These are phyloP conservation scores for Aureobasidium sp. DNA, from an alignment of 2,329 filamentous ascomycete genomes.

Conservation along the genomic window DNA sequence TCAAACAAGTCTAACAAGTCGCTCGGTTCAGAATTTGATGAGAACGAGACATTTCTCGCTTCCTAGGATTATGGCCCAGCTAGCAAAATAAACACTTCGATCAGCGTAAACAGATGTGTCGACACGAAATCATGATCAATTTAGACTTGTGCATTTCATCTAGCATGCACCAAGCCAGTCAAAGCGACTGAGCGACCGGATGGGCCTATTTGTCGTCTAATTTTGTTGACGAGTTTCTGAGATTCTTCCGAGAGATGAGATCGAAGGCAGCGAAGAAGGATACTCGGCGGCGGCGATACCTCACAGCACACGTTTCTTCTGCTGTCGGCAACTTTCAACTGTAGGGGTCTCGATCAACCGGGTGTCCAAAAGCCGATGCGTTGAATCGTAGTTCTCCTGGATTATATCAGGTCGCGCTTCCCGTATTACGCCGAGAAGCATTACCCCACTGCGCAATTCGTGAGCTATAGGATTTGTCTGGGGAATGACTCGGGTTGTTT, in stretches of 20 bases:
- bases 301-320: background rate
- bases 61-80: background rate
- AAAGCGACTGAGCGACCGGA: background rate
- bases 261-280: background rate
- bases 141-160: background rate
- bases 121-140: background rate
- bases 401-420: background rate
- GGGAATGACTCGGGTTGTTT: background rate
- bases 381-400: background rate
- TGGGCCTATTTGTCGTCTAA: background rate
- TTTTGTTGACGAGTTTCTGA: background rate
- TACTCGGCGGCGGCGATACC: background rate
- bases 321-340: background rate
- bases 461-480: background rate
- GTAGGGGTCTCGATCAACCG: background rate
- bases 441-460: slow-evolving; percentile 1
- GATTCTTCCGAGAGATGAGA: background rate
- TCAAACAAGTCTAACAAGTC: background rate
- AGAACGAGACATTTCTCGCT: slow-evolving; percentile 1
- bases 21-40: background rate
- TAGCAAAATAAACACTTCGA: background rate
- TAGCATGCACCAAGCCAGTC: background rate
- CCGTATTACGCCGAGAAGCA: slow-evolving; percentile 8
- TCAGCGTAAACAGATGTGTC: background rate
- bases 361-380: background rate